Evolutionary conservation across 2,329 filamentous ascomycete species (phyloP).

Genomic region (Apiospora marii): DNA sequence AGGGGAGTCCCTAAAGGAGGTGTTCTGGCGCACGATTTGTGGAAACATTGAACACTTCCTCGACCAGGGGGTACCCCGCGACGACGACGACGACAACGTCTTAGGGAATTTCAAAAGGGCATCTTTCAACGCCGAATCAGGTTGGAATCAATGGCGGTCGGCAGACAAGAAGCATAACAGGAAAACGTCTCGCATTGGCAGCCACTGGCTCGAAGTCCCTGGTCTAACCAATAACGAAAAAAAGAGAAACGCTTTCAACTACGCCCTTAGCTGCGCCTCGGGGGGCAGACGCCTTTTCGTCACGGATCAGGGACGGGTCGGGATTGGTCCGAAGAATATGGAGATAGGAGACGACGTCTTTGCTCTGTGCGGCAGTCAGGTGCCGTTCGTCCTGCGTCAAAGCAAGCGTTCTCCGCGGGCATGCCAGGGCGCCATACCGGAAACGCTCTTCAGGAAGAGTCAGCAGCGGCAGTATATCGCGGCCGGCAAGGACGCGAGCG

Average conservation of each 20-base stretch:
- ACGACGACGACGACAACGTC: background rate
- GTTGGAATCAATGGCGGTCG: background rate
- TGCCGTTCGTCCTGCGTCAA: conserved; percentile 32
- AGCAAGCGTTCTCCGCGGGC: background rate
- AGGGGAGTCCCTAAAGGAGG: background rate
- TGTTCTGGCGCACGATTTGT: background rate
- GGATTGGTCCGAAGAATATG: conserved; percentile 30
- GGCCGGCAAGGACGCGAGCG: conserved; percentile 27
- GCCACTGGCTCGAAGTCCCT: conserved; percentile 29
- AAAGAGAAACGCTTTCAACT: conserved; percentile 31
- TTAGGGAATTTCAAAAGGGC: background rate
- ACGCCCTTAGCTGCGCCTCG: conserved; percentile 32
- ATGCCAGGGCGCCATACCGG: conserved; percentile 27
- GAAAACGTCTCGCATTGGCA: conserved; percentile 31
- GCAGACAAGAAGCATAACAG: conserved; percentile 19
- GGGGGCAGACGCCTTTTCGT: conserved; percentile 33
- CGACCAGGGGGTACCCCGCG: background rate
- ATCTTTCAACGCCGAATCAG: conserved; percentile 24
- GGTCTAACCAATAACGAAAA: conserved; percentile 5
- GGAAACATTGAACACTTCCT: background rate
- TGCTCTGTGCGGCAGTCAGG: conserved; percentile 31
- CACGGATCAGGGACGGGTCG: conserved; percentile 30
- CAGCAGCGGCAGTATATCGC: conserved; percentile 24
- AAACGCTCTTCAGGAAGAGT: conserved; percentile 28
- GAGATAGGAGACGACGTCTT: conserved; percentile 29